Percentiles rank a stretch among this genome's conserved stretches.
Evolutionary conservation across 352 stramenopile genomes (phyloP).

Genomic region (Pythium brassicae): DNA sequence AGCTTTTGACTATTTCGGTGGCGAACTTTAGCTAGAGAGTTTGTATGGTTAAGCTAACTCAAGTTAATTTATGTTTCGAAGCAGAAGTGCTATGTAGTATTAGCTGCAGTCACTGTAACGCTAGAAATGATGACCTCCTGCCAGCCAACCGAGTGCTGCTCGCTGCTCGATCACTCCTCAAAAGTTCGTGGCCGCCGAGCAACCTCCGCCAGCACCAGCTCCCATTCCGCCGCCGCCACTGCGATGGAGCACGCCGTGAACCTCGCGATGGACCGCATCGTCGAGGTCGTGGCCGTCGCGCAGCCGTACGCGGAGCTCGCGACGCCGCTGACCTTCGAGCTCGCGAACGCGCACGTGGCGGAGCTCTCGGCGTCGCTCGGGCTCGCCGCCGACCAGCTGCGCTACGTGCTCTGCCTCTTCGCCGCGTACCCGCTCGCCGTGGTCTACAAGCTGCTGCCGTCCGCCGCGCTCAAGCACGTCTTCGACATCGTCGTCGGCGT

Average conservation of each 20-base stretch:
- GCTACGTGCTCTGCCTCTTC: constrained; percentile 91
- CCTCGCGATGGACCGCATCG: constrained; percentile 33
- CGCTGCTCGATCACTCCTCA: constrained; percentile 5
- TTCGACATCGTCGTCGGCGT: constrained; percentile 91
- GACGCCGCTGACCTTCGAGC: constrained; percentile 51
- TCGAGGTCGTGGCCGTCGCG: constrained; percentile 28
- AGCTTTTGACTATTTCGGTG: too few relatives aligned
- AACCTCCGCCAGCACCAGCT: neutral
- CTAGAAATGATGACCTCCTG: too few relatives aligned
- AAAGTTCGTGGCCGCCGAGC: neutral
- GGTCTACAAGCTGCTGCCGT: constrained; percentile 86
- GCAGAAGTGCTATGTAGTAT: too few relatives aligned
- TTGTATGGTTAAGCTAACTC: too few relatives aligned
- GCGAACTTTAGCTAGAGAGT: too few relatives aligned
- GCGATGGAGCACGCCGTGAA: constrained; percentile 17
- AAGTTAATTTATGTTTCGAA: too few relatives aligned
- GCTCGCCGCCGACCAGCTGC: constrained; percentile 52
- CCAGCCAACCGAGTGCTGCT: too few relatives aligned
- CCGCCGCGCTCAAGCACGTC: constrained; percentile 86
- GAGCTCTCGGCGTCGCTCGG: constrained; percentile 35
- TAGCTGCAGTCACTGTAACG: too few relatives aligned
- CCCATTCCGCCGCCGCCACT: too few relatives aligned
- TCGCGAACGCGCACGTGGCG: constrained; percentile 40
- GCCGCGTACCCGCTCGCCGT: constrained; percentile 91
- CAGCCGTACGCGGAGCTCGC: constrained; percentile 51